These are phyloP conservation scores for Neonectria neomacrospora DNA, from an alignment of 2,329 filamentous ascomycete species.

Conservation along the genomic window DNA sequence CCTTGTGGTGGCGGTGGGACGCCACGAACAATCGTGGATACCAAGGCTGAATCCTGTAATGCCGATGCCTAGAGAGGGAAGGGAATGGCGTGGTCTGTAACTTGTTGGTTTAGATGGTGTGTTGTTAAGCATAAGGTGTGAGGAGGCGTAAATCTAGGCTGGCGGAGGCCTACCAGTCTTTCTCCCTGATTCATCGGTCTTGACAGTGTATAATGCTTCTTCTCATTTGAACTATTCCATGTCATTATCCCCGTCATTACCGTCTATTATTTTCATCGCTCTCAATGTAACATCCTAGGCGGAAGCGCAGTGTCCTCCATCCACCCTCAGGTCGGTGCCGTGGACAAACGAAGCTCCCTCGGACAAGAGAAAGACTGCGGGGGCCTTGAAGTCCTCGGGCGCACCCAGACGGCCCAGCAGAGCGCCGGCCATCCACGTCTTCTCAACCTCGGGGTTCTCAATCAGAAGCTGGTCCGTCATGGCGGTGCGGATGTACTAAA, in stretches of 20 bases:
- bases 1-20: conserved; percentile 36
- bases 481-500: conserved; percentile 58
- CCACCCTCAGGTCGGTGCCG: conserved; percentile 65
- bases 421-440: conserved; percentile 64
- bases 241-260: conserved; percentile 19
- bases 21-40: conserved; percentile 1
- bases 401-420: conserved; percentile 64
- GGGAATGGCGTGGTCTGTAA: background rate
- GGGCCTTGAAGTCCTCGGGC: conserved; percentile 68
- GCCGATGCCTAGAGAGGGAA: background rate
- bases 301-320: conserved; percentile 64
- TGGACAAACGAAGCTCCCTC: conserved; percentile 69
- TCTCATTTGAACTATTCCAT: background rate
- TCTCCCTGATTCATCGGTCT: background rate
- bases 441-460: conserved; percentile 61
- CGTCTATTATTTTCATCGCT: conserved; percentile 1
- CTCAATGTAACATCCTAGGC: conserved; percentile 33
- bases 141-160: background rate
- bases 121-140: background rate
- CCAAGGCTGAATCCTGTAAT: background rate
- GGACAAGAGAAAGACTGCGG: conserved; percentile 66
- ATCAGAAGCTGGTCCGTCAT: conserved; percentile 59
- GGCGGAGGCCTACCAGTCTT: background rate
- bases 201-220: background rate
- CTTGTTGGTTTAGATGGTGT: background rate